These are phyloP conservation scores for Lunularia cruciata DNA, from an alignment of 225 moss, liverwort and hornwort species.

Conservation along the genomic window DNA sequence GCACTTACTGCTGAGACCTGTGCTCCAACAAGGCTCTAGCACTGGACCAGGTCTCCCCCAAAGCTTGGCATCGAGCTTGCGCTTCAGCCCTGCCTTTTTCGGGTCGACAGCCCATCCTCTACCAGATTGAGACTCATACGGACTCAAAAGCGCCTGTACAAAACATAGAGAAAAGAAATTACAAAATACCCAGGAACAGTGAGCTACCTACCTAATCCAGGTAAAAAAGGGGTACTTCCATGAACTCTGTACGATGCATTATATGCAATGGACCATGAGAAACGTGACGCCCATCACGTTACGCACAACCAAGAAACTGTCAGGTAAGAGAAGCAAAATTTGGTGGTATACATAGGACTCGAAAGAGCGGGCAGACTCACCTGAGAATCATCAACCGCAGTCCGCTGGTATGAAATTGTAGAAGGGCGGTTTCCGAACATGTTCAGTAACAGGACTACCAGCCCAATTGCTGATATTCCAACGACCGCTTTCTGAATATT, in stretches of 20 bases:
- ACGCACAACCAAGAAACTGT: too few relatives aligned
- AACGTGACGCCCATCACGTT: too few relatives aligned
- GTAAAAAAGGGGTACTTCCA: too few relatives aligned
- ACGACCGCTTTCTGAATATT: conserved; percentile 21
- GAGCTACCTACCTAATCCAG: not conserved
- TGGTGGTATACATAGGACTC: too few relatives aligned
- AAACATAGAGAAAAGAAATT: too few relatives aligned
- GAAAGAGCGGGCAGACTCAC: conserved; percentile 18
- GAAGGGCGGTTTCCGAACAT: conserved; percentile 37
- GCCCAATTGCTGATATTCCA: conserved; percentile 28
- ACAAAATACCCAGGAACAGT: not conserved
- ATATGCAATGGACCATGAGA: too few relatives aligned
- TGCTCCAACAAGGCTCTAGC: conserved; percentile 46
- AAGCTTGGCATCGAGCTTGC: conserved; percentile 27
- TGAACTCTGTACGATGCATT: too few relatives aligned
- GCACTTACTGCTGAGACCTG: conserved; percentile 32
- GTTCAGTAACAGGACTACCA: conserved; percentile 38
- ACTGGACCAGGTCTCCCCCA: conserved; percentile 32
- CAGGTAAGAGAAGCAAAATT: too few relatives aligned
- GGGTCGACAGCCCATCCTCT: conserved; percentile 1
- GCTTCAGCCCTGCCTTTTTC: conserved; percentile 5
- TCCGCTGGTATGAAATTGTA: conserved; percentile 9
- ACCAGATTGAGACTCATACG: conserved; percentile 5
- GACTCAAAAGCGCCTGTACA: conserved; percentile 11
- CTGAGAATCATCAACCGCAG: conserved; percentile 20